A percentile compares a stretch with the other conserved stretches of the same genome.
Evolutionary conservation across 2,329 filamentous ascomycete genomes (phyloP).

Genomic region (Fusarium sp.): DNA sequence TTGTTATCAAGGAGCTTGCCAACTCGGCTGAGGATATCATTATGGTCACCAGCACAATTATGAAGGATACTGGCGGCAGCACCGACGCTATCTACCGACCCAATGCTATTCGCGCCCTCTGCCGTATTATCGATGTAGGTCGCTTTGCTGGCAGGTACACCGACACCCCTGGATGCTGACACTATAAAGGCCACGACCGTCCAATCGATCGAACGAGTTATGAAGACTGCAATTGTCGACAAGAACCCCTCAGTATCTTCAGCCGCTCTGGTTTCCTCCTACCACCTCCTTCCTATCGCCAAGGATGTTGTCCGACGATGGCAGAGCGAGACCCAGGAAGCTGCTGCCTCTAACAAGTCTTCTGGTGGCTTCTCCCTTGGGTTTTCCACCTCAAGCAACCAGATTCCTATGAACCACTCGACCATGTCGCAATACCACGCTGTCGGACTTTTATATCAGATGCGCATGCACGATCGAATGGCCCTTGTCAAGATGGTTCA

Average conservation of each 20-base stretch:
- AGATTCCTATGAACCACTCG: constrained; percentile 87
- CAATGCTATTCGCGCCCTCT: constrained; percentile 95
- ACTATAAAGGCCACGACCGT: constrained; percentile 84
- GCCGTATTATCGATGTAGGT: constrained; percentile 94
- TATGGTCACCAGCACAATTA: constrained; percentile 99
- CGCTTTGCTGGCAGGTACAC: constrained; percentile 24
- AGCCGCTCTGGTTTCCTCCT: constrained; percentile 94
- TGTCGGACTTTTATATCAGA: constrained; percentile 96
- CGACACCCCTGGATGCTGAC: constrained; percentile 47
- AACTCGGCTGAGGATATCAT: constrained; percentile 98
- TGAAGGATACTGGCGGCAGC: constrained; percentile 98
- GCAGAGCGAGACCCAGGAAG: constrained; percentile 99
- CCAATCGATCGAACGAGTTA: constrained; percentile 96
- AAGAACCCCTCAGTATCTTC: constrained; percentile 98
- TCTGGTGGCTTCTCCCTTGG: constrained; percentile 91
- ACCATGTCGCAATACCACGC: constrained; percentile 99
- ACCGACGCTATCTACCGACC: constrained; percentile 94
- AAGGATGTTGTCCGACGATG: constrained; percentile 95
- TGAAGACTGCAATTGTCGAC: constrained; percentile 99
- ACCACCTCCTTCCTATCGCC: constrained; percentile 96
- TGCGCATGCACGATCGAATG: constrained; percentile 98
- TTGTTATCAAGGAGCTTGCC: constrained; percentile 97
- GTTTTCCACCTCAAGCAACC: constrained; percentile 83
- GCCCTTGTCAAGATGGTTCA: constrained; percentile 99
- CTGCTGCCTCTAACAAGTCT: constrained; percentile 89